Evolutionary conservation across 2,329 filamentous ascomycete species (phyloP).

Genomic region (Penicillium sp.): DNA sequence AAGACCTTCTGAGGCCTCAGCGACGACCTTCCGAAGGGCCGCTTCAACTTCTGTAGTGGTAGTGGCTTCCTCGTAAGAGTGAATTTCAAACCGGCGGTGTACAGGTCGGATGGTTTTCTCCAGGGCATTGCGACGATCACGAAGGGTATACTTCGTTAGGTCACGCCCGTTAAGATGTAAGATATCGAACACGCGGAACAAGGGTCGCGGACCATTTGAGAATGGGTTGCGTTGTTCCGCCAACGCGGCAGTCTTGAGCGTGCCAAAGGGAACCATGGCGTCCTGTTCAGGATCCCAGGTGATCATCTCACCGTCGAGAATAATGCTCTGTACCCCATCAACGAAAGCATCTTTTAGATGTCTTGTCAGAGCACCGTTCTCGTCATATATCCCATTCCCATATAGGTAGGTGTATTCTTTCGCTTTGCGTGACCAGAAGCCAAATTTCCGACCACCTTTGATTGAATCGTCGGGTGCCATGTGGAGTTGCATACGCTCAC

Average conservation of each 20-base stretch:
- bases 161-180: constrained; percentile 79
- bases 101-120: constrained; percentile 67
- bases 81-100: constrained; percentile 77
- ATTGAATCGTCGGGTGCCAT: constrained; percentile 69
- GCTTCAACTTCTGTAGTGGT: constrained; percentile 73
- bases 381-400: constrained; percentile 70
- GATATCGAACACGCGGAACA: constrained; percentile 88
- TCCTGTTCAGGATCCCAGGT: constrained; percentile 90
- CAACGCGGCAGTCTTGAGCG: constrained; percentile 84
- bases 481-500: constrained; percentile 95
- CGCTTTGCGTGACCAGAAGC: constrained; percentile 92
- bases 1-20: constrained; percentile 81
- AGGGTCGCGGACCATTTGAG: constrained; percentile 63
- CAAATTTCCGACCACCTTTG: constrained; percentile 70
- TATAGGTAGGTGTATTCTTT: constrained; percentile 97
- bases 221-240: constrained; percentile 73
- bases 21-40: constrained; percentile 75
- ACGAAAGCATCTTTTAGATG: constrained; percentile 76
- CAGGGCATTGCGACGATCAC: constrained; percentile 74
- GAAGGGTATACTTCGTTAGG: constrained; percentile 77
- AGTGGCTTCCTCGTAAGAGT: constrained; percentile 65
- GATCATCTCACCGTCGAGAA: constrained; percentile 97
- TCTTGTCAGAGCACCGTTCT: constrained; percentile 73
- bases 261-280: constrained; percentile 84
- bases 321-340: constrained; percentile 74